phyloP scores from a whole-genome alignment of 2,329 filamentous ascomycete genomes.

The Botrytis medusae region DNA sequence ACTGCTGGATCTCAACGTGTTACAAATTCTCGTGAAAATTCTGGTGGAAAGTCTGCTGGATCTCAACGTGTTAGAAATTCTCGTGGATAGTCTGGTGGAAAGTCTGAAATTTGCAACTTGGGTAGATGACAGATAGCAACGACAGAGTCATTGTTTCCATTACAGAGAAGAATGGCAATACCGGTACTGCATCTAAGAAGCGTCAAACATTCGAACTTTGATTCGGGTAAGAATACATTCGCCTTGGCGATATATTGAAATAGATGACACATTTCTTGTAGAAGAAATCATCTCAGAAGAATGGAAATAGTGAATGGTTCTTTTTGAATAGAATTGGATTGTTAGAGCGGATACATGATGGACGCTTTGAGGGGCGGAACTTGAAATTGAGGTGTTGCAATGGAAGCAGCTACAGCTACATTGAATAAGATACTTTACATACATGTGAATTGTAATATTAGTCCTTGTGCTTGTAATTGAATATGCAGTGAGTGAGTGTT shows the following conservation, averaged over 20 bases:
- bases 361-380: background rate
- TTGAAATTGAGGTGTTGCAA: background rate
- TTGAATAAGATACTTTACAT: background rate
- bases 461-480: background rate
- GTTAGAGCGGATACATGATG: background rate
- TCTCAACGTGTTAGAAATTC: too few relatives aligned
- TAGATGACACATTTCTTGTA: background rate
- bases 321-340: background rate
- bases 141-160: background rate
- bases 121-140: background rate
- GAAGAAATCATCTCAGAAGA: background rate
- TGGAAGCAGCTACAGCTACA: background rate
- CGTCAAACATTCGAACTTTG: background rate
- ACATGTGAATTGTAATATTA: background rate
- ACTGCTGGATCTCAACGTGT: too few relatives aligned
- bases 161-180: background rate
- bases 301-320: background rate
- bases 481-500: background rate
- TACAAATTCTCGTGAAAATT: too few relatives aligned
- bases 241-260: background rate
- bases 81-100: too few relatives aligned
- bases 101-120: too few relatives aligned
- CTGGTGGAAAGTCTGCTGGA: too few relatives aligned
- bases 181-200: background rate
- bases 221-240: background rate